Evolutionary conservation across 345 rosid genomes (phyloP), one percentile per base, ranked within the genome.

Genomic region (Eucalyptus erythrocorys): DNA sequence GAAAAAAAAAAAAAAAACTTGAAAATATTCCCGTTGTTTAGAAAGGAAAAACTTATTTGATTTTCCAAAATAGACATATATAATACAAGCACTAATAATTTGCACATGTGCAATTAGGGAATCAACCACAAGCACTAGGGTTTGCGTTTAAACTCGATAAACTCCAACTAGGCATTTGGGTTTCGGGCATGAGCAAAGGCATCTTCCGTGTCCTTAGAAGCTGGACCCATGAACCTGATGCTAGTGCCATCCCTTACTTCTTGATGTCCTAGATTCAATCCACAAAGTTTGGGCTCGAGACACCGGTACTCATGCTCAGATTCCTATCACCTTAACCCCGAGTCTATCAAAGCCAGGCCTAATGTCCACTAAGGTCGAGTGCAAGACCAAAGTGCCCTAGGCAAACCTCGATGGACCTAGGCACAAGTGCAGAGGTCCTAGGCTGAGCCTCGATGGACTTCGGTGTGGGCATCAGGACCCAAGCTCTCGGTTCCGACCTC

Each of bases 161-260:
- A 19, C 24, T 19, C 57, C 26, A 19, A 51, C 57, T 55, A 22
- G 13, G 13, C 5, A 0, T 55, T 55, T 55, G 13, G 12, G 61
- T 55, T 24, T 55, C 24, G 13, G 30, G 61, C 61, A 55, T 24
- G 27, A 55, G 61, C 30, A 55, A 0, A 55, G 1, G 30, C 13
- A 55, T 1, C 13, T 0, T 21, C 3, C 1, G 0, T 9, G 27
- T 55, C 61, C 61, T 22, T 0, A 55, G 1, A 55, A 55, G 30
- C 13, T 55, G 0, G 61, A 55, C 61, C 6, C 30, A 4, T 22
- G 61, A 55, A 55, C 61, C 3, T 1, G 0, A 24, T 55, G 13
- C 61, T 24, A 55, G 30, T 55, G 30, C 5, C 27, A 5, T 55
- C 61, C 27, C 61, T 24, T 9, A 24, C 30, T 55, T 24, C 30